Evolutionary conservation across 1,139 yeast genomes (phyloP).

Genomic region (Saccharomyces hybrid): DNA sequence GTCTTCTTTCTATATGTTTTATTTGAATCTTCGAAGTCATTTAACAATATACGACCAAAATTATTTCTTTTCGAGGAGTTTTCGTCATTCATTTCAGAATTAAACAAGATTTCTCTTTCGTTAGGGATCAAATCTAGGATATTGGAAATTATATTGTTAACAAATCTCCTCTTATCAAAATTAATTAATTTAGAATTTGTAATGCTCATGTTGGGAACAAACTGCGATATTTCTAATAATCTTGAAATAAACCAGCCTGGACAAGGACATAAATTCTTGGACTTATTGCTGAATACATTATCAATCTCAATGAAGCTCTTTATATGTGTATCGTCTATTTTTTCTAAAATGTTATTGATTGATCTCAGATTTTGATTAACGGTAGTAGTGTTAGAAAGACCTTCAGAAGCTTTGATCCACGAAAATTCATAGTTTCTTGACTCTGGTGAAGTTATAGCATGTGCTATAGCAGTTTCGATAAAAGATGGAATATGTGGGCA

Average conservation of each 20-base stretch:
- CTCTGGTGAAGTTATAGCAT: slow-evolving; percentile 75
- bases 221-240: slow-evolving; percentile 55
- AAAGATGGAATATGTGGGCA: slow-evolving; percentile 72
- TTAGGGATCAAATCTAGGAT: slow-evolving; percentile 38
- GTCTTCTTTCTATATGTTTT: slow-evolving; percentile 23
- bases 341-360: slow-evolving; percentile 16
- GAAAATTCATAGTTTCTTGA: slow-evolving; percentile 48
- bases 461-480: slow-evolving; percentile 70
- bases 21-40: slow-evolving; percentile 16
- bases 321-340: slow-evolving; percentile 20
- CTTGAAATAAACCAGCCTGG: slow-evolving; percentile 71
- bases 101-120: not conserved
- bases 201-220: slow-evolving; percentile 58
- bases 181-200: slow-evolving; percentile 52
- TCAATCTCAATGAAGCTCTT: slow-evolving; percentile 28
- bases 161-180: slow-evolving; percentile 61
- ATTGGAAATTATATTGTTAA: slow-evolving; percentile 48
- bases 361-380: slow-evolving; percentile 8
- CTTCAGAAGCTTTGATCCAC: slow-evolving; percentile 24
- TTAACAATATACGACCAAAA: slow-evolving; percentile 22
- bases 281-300: slow-evolving; percentile 41
- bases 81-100: slow-evolving; percentile 7
- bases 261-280: slow-evolving; percentile 63
- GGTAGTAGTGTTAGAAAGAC: slow-evolving; percentile 6
- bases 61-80: slow-evolving; percentile 8